A percentile compares a stretch with the other conserved stretches of the same genome.
phyloP scores from a whole-genome alignment of 805 yeast genomes.

The Metschnikowia lochheadii region DNA sequence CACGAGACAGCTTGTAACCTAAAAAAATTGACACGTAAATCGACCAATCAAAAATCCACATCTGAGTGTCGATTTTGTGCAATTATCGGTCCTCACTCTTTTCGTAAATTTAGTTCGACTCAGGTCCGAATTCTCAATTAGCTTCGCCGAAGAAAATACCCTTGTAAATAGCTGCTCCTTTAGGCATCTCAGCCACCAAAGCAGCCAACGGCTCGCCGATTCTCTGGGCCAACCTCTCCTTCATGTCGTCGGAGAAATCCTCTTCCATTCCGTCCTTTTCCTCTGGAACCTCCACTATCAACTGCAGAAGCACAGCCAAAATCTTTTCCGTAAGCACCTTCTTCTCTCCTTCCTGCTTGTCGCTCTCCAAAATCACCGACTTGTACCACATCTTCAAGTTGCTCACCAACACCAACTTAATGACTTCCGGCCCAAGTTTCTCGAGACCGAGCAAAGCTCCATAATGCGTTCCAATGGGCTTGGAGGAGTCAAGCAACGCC shows the following conservation, averaged over 20 bases:
- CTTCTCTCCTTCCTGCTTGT: conserved; percentile 43
- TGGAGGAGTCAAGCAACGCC: conserved; percentile 81
- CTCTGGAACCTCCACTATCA: conserved; percentile 30
- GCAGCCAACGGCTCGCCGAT: conserved; percentile 59
- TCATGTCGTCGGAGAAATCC: conserved; percentile 27
- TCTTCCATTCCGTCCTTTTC: conserved; percentile 34
- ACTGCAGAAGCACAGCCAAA: conserved; percentile 50
- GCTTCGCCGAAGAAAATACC: conserved; percentile 74
- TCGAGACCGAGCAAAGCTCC: conserved; percentile 86
- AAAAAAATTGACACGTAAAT: too few species aligned
- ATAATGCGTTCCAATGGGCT: conserved; percentile 84
- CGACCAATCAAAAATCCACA: too few species aligned
- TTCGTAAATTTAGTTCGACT: too few species aligned
- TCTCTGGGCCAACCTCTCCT: conserved; percentile 47
- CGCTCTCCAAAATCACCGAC: conserved; percentile 46
- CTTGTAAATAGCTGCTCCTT: conserved; percentile 48
- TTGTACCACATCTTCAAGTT: conserved; percentile 78
- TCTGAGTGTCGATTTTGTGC: too few species aligned
- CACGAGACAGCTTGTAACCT: too few species aligned
- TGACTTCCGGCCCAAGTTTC: conserved; percentile 82
- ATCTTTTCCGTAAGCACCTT: conserved; percentile 44
- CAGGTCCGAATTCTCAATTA: not conserved
- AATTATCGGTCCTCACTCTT: too few species aligned
- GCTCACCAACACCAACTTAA: conserved; percentile 78
- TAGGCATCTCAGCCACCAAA: conserved; percentile 42